phyloP scores from a whole-genome alignment of 129 eudicot genomes.

The Artemisia argyi region DNA sequence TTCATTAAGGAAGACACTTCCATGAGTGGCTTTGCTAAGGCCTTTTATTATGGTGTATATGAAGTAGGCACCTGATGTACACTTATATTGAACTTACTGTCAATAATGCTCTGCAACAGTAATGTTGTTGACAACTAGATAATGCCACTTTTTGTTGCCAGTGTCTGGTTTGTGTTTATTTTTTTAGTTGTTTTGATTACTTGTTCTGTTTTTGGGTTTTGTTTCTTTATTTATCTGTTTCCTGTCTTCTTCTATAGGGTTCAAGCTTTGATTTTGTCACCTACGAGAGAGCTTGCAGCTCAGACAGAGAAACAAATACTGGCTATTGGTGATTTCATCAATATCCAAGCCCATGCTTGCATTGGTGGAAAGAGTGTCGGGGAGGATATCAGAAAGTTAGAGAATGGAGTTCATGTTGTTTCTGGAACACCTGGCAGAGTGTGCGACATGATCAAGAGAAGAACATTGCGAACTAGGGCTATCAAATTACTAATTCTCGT shows the following conservation, averaged over 20 bases:
- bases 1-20: too few species aligned
- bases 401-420: slow-evolving; percentile 89
- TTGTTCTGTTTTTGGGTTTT: too few species aligned
- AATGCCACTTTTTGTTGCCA: too few species aligned
- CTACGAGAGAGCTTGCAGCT: slow-evolving; percentile 93
- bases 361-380: slow-evolving; percentile 98
- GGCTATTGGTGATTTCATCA: slow-evolving; percentile 79
- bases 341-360: slow-evolving; percentile 92
- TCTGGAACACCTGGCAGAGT: slow-evolving; percentile 99
- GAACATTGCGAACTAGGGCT: slow-evolving; percentile 79
- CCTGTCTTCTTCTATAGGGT: slow-evolving; percentile 46
- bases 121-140: too few species aligned
- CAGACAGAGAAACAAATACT: slow-evolving; percentile 80
- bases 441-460: slow-evolving; percentile 95
- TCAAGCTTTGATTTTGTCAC: slow-evolving; percentile 91
- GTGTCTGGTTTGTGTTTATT: too few species aligned
- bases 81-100: too few species aligned
- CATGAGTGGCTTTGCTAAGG: too few species aligned
- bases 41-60: too few species aligned
- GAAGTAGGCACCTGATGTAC: too few species aligned
- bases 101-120: too few species aligned
- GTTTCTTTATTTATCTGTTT: not conserved
- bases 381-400: slow-evolving; percentile 86
- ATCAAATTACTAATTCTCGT: slow-evolving; percentile 82
- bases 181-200: too few species aligned